Percentiles rank a stretch among this genome's conserved stretches.
phyloP scores from a whole-genome alignment of 805 yeast species.

The Pichia thaimueangensis region DNA sequence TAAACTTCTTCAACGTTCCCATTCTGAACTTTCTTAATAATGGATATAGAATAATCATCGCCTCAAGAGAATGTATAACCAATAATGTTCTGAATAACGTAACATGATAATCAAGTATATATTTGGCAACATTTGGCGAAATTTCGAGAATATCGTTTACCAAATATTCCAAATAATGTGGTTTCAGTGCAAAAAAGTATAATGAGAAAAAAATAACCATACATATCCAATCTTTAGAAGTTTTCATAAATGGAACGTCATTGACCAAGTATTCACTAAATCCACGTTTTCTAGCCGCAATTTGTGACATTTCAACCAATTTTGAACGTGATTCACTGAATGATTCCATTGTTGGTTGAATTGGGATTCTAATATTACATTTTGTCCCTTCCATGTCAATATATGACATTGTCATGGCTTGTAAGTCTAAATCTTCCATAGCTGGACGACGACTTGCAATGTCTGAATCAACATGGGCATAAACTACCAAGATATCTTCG shows the following conservation, averaged over 20 bases:
- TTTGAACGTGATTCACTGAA: constrained; percentile 43
- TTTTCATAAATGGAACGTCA: constrained; percentile 20
- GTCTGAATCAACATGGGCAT: constrained; percentile 30
- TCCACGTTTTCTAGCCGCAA: constrained; percentile 58
- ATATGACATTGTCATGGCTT: constrained; percentile 37
- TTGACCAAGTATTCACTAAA: constrained; percentile 39
- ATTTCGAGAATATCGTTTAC: constrained; percentile 8
- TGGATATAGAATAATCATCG: constrained; percentile 42
- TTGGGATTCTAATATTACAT: constrained; percentile 30
- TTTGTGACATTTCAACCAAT: constrained; percentile 68
- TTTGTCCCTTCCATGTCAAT: constrained; percentile 31
- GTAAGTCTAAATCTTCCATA: constrained; percentile 40
- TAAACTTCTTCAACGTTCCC: constrained; percentile 39
- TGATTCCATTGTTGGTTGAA: constrained; percentile 44
- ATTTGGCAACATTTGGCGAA: constrained; percentile 7
- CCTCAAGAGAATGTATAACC: constrained; percentile 47
- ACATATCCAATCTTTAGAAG: constrained; percentile 37
- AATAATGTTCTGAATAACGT: constrained; percentile 22
- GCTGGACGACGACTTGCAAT: constrained; percentile 30
- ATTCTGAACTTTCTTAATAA: constrained; percentile 52
- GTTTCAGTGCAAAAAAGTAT: constrained; percentile 11
- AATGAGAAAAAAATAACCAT: constrained; percentile 5
- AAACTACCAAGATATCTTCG: constrained; percentile 64
- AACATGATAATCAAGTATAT: constrained; percentile 10
- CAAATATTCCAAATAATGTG: constrained; percentile 4